Base-by-base conservation (phyloP, 768 basidiomycete species). In the Boletus subparvulus region DNA sequence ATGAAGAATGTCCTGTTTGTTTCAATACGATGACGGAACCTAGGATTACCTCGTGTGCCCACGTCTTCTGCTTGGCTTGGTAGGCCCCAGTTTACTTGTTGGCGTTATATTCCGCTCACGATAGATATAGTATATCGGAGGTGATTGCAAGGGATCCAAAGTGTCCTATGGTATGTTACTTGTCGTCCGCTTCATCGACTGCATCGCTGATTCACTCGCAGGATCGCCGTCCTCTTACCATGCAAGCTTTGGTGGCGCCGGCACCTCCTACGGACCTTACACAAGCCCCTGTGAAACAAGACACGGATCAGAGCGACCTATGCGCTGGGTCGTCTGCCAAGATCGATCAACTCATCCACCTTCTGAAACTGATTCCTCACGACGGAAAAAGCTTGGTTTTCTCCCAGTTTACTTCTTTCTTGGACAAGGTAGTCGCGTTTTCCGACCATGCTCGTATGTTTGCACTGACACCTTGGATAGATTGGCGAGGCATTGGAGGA, bases 361-460 rank as follows among this genome's bases (percentile, higher is more conserved):
- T 93, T 42, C 77, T 95, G 42, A 76, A 80, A 58, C 70, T 93
- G 13, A 88, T 84, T 6, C 88, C 89, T 1, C 57, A 63, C 4
- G 80, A 77, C 2, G 88, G 92, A 59, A 95, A 95, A 70, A 87
- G 88, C 3, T 75, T 95, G 3, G 91, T 95, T 1, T 95, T 95
- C 67, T 92, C 90, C 3, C 93, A 95, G 63, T 95, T 94, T 65
- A 95, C 92, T 4, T 81, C 84, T 3, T 94, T 92, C 73, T 70
- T 94, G 51, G 87, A 91, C 74, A 88, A 91, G 75, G 91, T 87
- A 58, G 47, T 28, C 32, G 33, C 41, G 4, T 36, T 36, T 37
- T 36, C 26, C 4, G 10, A 16, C 6, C 2, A 28, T 32, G 19
- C 0, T 36, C 3, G 30, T 28, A 17, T 47, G 43, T 14, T 40